Evolutionary conservation across 345 rosid species (phyloP), one percentile per base, ranked within the genome.

Genomic region (Durio zibethinus): DNA sequence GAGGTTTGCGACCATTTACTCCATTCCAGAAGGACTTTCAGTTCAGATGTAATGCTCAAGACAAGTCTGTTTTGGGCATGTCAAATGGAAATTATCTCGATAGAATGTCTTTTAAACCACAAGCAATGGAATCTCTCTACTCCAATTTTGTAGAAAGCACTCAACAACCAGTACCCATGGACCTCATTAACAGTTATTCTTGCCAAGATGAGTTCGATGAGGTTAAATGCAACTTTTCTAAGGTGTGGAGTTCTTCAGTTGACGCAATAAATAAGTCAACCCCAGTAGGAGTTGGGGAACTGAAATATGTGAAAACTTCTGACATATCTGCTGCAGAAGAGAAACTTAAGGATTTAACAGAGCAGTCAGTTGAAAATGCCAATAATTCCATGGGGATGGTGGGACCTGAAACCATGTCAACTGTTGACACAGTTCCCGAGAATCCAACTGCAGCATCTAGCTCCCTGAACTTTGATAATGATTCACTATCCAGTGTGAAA

Each of bases 101-200:
- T 78, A 84, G 81, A 75, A 60, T 74, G 61, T 61, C 86, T 77
- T 73, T 81, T 61, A 83, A 75, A 66, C 54, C 81, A 33, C 91
- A 85, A 81, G 99, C 93, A 73, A 80, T 83, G 0, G 85, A 85
- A 62, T 82, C 87, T 77, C 83, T 87, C 54, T 82, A 69, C 82
- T 70, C 86, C 4, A 76, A 16, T 77, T 78, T 88, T 23, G 71
- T 84, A 53, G 89, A 83, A 52, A 84, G 80, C 74, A 10, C 82
- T 33, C 80, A 78, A 68, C 77, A 78, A 70, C 50, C 83, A 14
- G 38, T 77, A 38, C 73, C 83, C 66, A 29, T 79, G 43, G 73
- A 73, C 68, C 76, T 75, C 23, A 16, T 77, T 29, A 60, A 74
- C 16, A 48, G 73, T 82, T 68, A 63, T 77, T 81, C 83, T 74